These are phyloP conservation scores for Onygenales sp. DNA, from an alignment of 2,329 filamentous ascomycete species.

Conservation along the genomic window DNA sequence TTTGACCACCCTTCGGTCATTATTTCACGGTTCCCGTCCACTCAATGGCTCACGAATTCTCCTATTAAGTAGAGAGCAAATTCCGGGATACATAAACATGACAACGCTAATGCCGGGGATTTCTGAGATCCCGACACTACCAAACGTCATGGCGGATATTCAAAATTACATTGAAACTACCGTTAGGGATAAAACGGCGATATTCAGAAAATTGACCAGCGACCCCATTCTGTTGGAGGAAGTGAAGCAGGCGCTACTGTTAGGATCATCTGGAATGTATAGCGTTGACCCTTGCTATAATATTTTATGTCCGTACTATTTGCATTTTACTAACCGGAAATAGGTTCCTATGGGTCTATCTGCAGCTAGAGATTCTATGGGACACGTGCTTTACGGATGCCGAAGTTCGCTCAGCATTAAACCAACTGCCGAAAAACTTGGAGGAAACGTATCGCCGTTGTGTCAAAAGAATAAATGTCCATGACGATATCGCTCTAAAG, in stretches of 20 bases:
- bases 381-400: not conserved
- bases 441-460: not conserved
- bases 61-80: not conserved
- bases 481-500: not conserved
- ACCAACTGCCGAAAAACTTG: not conserved
- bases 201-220: not conserved
- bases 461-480: not conserved
- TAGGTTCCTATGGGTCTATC: constrained; percentile 1
- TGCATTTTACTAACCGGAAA: not conserved
- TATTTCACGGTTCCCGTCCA: not conserved
- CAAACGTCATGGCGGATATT: not conserved
- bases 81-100: not conserved
- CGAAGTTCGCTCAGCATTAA: not conserved
- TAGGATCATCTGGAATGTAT: not conserved
- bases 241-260: not conserved
- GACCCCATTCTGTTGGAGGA: not conserved
- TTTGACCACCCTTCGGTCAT: not conserved
- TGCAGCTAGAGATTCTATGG: constrained; percentile 1
- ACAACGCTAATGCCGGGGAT: not conserved
- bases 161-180: not conserved
- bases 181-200: not conserved
- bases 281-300: not conserved
- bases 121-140: not conserved
- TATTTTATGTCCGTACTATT: not conserved
- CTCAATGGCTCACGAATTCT: not conserved